These are phyloP conservation scores for Naganishia sp. DNA, from an alignment of 1,284 basidiomycete genomes.

Conservation along the genomic window DNA sequence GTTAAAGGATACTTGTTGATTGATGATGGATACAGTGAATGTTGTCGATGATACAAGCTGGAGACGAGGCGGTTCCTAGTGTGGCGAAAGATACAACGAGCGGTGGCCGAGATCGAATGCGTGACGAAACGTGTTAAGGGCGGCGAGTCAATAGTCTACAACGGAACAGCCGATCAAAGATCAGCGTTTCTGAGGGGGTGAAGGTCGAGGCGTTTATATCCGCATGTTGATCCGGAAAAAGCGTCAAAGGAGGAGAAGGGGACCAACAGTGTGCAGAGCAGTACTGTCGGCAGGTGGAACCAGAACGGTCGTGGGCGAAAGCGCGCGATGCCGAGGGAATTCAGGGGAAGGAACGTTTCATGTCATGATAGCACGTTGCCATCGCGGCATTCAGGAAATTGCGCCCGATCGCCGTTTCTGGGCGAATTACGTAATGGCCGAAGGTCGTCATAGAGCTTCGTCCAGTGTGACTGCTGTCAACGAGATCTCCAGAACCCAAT, in stretches of 20 bases:
- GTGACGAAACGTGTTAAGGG: neutral
- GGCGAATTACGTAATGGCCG: neutral
- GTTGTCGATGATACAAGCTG: conserved; percentile 1
- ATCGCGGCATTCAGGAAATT: neutral
- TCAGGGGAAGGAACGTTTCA: conserved; percentile 4
- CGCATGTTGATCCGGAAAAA: neutral
- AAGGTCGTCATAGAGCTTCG: neutral
- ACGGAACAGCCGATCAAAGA: conserved; percentile 6
- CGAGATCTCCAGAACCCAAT: too few relatives aligned
- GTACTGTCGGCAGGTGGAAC: neutral
- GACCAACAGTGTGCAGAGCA: conserved; percentile 10
- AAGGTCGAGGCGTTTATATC: neutral
- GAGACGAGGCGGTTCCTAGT: neutral
- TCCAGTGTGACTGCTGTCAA: neutral
- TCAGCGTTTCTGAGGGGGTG: neutral
- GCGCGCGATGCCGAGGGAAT: neutral
- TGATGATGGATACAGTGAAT: neutral
- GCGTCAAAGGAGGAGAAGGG: conserved; percentile 1
- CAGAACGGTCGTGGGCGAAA: neutral
- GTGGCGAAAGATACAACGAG: neutral
- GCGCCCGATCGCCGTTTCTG: conserved; percentile 6
- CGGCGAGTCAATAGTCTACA: conserved; percentile 7
- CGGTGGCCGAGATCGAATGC: conserved; percentile 1
- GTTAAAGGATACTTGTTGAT: neutral
- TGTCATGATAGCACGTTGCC: neutral